Evolutionary conservation across 495 filamentous ascomycete genomes (phyloP), one percentile per base, ranked within the genome.

Genomic region (Hypoxylon perforatum): DNA sequence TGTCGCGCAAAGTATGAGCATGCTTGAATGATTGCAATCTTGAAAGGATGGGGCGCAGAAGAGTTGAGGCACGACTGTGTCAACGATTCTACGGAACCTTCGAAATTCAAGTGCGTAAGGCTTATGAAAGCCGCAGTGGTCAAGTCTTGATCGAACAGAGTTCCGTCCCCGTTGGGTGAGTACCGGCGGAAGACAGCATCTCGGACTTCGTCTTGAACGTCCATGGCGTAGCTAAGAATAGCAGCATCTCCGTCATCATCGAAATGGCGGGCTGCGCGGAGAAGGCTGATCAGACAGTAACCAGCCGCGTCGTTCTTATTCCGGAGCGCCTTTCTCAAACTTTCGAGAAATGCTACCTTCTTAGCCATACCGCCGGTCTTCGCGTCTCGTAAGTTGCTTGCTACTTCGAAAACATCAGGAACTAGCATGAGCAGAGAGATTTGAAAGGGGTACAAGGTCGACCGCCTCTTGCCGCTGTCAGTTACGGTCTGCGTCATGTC

Each of bases 51-150:
- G n/a, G 87, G 85, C 6, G 86, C 77, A 36, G 78, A 83, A 25
- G 81, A 70, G 45, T 82, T 77, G 42, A 88, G 77, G 53, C 86
- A 89, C 14, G 78, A 66, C 35, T 82, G 80, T 6, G 82, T 77
- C 23, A 89, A 75, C 23, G 77, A 77, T 23, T 84, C 82, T 35
- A 87, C 79, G 39, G 80, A 83, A 61, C 76, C 75, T 36, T 88
- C 86, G 49, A 87, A 81, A 65, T 80, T 84, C 19, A 90, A 73
- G 65, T 87, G 81, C 18, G 81, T 75, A 46, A 88, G 77, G 74
- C 84, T 86, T 52, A 90, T 86, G 71, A 89, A 87, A 10, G 87
- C 82, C 33, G 86, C 85, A n/a, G 86, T 88, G 76, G 88, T 86
- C 53, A 88, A 75, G 57, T 87, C 79, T 63, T 83, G 80, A 55